Base-by-base conservation (phyloP, 495 filamentous ascomycete species). In the Penicillium malachiteum region DNA sequence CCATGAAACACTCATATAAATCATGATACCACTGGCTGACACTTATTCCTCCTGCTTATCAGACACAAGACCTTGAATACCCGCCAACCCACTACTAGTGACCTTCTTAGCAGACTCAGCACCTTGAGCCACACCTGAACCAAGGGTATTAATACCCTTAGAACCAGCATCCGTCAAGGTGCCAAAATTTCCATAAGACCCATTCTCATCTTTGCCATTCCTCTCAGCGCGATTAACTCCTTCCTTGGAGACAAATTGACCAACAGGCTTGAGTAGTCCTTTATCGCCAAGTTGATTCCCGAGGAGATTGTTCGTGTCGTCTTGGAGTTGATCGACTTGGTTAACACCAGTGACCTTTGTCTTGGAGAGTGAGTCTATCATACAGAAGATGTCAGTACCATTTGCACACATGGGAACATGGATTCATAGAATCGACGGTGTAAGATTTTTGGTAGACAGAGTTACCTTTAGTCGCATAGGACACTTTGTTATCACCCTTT, bases 401-500 rank as follows among this genome's bases (percentile, higher is more conserved):
- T n/a, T 0, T 50, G n/a, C 1, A 3, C 13, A 26, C 21, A 26
- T 26, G 21, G 4, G 21, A 1, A 26, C 4, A 26, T 26, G 4
- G 4, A 26, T 26, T 4, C 21, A 26, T 26, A 26, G 1, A 26
- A 1, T 26, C 21, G 21, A 26, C 21, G 12, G 5, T 3, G 32
- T n/a, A 13, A 6, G 3, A 7, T 18, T 11, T n/a, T 21, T 13
- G 31, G 14, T 46, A 31, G 5, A 51, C 37, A 30, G 18, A 17
- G 62, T 32, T 68, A 87, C 85, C 80, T 61, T 81, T 85, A 0
- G 84, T 77, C 1, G 75, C 74, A 60, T 88, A 89, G 57, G 80
- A 84, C 1, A 84, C 76, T 70, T 89, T 87, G 71, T 89, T 90
- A 59, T 90, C 86, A 5, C 69, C 71, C 54, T 81, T 85, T 59